These are phyloP conservation scores for Aspergillus sergii DNA, from an alignment of 2,329 filamentous ascomycete species.

Conservation along the genomic window DNA sequence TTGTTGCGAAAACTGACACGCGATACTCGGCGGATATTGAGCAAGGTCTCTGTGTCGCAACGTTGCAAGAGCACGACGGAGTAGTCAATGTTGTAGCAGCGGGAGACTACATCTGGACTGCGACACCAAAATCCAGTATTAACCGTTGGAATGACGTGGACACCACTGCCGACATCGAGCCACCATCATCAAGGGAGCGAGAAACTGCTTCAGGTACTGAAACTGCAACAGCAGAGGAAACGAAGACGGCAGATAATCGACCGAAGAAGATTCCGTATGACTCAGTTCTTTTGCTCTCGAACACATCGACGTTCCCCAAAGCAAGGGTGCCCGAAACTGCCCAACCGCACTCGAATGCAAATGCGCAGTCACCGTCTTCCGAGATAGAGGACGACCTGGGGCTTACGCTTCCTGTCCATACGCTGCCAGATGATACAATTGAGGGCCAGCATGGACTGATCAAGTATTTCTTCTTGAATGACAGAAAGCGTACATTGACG, in stretches of 20 bases:
- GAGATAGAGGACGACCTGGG: conserved; percentile 53
- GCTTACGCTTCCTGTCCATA: conserved; percentile 64
- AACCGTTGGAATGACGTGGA: conserved; percentile 90
- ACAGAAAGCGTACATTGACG: conserved; percentile 84
- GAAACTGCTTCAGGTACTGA: conserved; percentile 51
- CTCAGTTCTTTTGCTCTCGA: conserved; percentile 79
- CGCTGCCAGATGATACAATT: conserved; percentile 76
- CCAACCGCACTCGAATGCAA: conserved; percentile 53
- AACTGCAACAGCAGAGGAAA: conserved; percentile 18
- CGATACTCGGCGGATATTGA: conserved; percentile 76
- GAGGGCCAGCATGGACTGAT: conserved; percentile 94
- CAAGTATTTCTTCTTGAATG: conserved; percentile 89
- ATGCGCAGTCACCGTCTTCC: conserved; percentile 55
- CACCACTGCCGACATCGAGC: conserved; percentile 69
- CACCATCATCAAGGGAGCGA: conserved; percentile 44
- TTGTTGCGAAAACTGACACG: conserved; percentile 96
- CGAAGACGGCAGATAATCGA: conserved; percentile 17
- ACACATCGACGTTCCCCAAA: conserved; percentile 75
- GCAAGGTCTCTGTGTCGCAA: conserved; percentile 85
- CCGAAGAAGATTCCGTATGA: conserved; percentile 68
- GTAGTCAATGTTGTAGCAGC: conserved; percentile 61
- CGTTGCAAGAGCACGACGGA: conserved; percentile 86
- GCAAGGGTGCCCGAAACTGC: conserved; percentile 59
- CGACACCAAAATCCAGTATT: conserved; percentile 86
- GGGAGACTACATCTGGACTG: conserved; percentile 83